These are phyloP conservation scores for Mucor saturninus DNA, from an alignment of 371 early-diverging fungal genomes.

Conservation along the genomic window DNA sequence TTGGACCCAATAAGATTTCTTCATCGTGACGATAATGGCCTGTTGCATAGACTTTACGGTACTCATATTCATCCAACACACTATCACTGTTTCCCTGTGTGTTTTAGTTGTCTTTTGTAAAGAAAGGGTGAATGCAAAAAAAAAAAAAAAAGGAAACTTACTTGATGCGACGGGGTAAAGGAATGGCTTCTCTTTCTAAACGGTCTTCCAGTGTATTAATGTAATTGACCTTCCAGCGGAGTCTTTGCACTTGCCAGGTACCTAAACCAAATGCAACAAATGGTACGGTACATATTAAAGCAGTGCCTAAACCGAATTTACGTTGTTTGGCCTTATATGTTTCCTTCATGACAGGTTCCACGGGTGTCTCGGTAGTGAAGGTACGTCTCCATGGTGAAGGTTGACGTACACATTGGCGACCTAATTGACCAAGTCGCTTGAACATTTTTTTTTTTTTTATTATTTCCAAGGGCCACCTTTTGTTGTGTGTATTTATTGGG, in stretches of 20 bases:
- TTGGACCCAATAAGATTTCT: conserved; percentile 82
- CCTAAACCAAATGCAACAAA: conserved; percentile 84
- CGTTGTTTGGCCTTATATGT: conserved; percentile 31
- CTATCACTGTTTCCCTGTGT: conserved; percentile 34
- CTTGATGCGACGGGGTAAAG: conserved; percentile 73
- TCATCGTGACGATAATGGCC: conserved; percentile 76
- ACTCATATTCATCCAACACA: conserved; percentile 70
- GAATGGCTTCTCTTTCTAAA: conserved; percentile 67
- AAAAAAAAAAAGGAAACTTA: conserved; percentile 18
- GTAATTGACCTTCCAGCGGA: conserved; percentile 87
- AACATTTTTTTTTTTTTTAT: background rate
- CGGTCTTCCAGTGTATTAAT: conserved; percentile 75
- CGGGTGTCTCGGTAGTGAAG: conserved; percentile 10
- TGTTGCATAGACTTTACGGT: conserved; percentile 68
- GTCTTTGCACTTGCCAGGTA: conserved; percentile 89
- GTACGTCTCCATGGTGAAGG: background rate
- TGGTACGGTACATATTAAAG: conserved; percentile 67
- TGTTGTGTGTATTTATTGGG: too few relatives aligned
- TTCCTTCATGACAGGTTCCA: conserved; percentile 13
- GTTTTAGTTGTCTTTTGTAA: too few relatives aligned
- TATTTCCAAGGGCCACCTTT: background rate
- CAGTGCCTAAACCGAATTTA: conserved; percentile 47
- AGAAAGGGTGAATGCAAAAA: too few relatives aligned
- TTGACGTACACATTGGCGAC: background rate
- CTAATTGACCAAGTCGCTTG: conserved; percentile 18